phyloP scores from a whole-genome alignment of 176 grass and related monocot species.

The Musa schizocarpa region DNA sequence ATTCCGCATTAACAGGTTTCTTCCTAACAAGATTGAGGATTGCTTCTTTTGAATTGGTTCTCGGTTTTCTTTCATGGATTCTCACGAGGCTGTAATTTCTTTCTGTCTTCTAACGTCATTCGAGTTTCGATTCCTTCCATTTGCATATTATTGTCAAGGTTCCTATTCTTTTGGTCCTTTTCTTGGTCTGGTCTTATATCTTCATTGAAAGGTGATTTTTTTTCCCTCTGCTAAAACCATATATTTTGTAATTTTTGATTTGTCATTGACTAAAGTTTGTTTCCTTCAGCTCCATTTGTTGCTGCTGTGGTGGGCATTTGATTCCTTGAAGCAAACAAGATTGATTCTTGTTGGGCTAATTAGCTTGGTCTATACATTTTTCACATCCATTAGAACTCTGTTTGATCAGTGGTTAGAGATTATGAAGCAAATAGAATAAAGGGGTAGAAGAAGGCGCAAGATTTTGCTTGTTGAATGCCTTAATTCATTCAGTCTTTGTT shows the following conservation, averaged over 20 bases:
- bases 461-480: not conserved
- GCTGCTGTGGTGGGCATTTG: no score
- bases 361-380: not conserved
- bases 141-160: no score
- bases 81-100: not conserved
- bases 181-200: not conserved
- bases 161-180: no score
- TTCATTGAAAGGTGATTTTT: not conserved
- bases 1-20: no score
- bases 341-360: not conserved
- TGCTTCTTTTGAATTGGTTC: not conserved
- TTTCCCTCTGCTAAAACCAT: no score
- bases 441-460: not conserved
- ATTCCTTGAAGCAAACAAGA: not conserved
- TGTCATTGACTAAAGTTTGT: no score
- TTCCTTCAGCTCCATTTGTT: no score
- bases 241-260: no score
- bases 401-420: not conserved
- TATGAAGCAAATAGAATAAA: not conserved
- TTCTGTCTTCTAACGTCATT: no score
- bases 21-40: no score
- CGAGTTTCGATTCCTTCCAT: not conserved
- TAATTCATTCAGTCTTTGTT: not conserved
- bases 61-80: not conserved
- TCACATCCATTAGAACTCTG: not conserved